phyloP scores from a whole-genome alignment of 108 stramenopile species.

The Cyclotella kingstonii region DNA sequence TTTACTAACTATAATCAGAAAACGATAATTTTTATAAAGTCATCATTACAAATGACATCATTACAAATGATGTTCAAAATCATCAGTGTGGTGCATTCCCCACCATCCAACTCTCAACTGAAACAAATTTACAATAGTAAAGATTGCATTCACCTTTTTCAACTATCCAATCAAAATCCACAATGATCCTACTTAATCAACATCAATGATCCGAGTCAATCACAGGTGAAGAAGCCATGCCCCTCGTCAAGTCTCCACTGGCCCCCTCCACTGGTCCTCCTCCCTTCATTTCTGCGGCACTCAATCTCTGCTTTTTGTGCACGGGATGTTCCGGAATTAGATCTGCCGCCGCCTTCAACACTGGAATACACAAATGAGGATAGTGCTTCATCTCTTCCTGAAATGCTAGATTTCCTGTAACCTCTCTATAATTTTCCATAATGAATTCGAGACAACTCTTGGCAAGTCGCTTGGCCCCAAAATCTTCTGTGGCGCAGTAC shows the following conservation, averaged over 20 bases:
- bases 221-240: constrained; percentile 39
- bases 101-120: no score
- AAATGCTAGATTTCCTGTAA: constrained; percentile 73
- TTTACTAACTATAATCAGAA: no score
- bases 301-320: constrained; percentile 79
- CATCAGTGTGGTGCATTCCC: no score
- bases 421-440: constrained; percentile 85
- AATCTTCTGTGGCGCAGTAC: constrained; percentile 88
- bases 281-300: constrained; percentile 59
- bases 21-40: no score
- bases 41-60: no score
- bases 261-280: constrained; percentile 58
- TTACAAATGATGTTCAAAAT: no score
- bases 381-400: constrained; percentile 91
- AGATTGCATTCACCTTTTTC: no score
- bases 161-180: no score
- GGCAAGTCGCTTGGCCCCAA: constrained; percentile 75
- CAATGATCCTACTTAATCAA: neutral
- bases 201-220: constrained; percentile 33
- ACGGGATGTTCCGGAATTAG: constrained; percentile 85
- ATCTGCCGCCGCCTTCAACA: constrained; percentile 89
- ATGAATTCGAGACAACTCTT: constrained; percentile 86
- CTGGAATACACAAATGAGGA: constrained; percentile 87
- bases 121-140: no score
- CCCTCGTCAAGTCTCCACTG: constrained; percentile 6